These are phyloP conservation scores for Didymosphaeria variabile DNA, from an alignment of 2,329 filamentous ascomycete species.

Conservation along the genomic window DNA sequence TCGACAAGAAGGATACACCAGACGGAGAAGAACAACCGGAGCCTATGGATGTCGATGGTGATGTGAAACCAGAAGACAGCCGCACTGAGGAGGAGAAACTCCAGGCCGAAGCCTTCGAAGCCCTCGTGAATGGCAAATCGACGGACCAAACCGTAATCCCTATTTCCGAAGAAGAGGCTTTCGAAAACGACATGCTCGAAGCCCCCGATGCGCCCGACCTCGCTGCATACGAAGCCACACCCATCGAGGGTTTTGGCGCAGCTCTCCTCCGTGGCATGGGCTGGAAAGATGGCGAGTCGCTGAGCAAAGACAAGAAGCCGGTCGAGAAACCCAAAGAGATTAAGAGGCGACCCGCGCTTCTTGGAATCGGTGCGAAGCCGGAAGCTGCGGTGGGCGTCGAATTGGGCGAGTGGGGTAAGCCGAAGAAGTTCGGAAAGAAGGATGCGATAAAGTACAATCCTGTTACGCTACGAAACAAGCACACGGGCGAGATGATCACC, in stretches of 20 bases:
- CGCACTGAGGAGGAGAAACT: constrained; percentile 42
- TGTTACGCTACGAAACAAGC: constrained; percentile 67
- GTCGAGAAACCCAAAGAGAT: constrained; percentile 67
- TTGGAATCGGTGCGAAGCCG: constrained; percentile 90
- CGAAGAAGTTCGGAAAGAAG: constrained; percentile 53
- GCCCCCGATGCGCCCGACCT: constrained; percentile 80
- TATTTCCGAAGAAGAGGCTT: constrained; percentile 69
- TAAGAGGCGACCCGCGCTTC: constrained; percentile 77
- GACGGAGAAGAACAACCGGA: constrained; percentile 24
- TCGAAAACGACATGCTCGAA: constrained; percentile 72
- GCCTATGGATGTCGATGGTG: constrained; percentile 29
- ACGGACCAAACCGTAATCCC: constrained; percentile 52
- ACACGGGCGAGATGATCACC: constrained; percentile 69
- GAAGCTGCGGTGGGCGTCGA: constrained; percentile 70
- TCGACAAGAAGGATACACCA: constrained; percentile 39
- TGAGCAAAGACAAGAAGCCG: constrained; percentile 60
- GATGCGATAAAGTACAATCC: constrained; percentile 69
- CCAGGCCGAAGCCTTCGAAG: constrained; percentile 65
- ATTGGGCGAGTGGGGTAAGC: constrained; percentile 74
- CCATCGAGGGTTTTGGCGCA: constrained; percentile 93
- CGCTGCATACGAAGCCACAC: constrained; percentile 86
- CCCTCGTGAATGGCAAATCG: constrained; percentile 52
- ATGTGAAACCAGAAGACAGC: constrained; percentile 33
- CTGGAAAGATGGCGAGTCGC: constrained; percentile 77
- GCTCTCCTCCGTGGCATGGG: constrained; percentile 93